Evolutionary conservation across 345 rosid species (phyloP).

Genomic region (Salix exigua): DNA sequence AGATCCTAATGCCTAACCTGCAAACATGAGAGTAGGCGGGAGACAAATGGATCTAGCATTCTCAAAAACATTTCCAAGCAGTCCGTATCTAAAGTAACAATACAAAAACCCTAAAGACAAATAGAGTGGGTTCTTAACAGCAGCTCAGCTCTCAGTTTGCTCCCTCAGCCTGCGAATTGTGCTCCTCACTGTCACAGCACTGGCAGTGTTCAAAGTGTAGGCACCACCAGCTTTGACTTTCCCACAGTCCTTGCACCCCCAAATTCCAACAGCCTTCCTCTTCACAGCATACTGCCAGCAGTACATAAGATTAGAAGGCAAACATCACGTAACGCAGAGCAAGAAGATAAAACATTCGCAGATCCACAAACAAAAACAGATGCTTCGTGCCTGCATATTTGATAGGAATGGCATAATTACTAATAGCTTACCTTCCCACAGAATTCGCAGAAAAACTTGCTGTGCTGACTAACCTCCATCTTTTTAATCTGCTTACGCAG

Average conservation of each 20-base stretch:
- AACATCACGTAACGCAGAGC: background rate
- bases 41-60: background rate
- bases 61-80: constrained; percentile 7
- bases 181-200: constrained; percentile 73
- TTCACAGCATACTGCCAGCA: constrained; percentile 29
- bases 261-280: constrained; percentile 37
- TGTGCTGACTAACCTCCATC: constrained; percentile 38
- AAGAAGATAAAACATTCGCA: background rate
- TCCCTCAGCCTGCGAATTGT: constrained; percentile 68
- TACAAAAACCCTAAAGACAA: background rate
- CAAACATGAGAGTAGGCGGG: background rate
- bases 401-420: background rate
- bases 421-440: constrained; percentile 28
- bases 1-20: background rate
- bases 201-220: constrained; percentile 47
- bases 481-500: constrained; percentile 35
- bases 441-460: constrained; percentile 35
- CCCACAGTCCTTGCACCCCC: constrained; percentile 37
- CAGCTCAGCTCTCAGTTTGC: constrained; percentile 54
- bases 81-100: background rate
- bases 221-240: constrained; percentile 36
- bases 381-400: background rate
- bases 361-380: background rate
- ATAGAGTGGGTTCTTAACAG: background rate
- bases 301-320: background rate